A percentile compares a stretch with the other conserved stretches of the same genome.
Evolutionary conservation across 2,329 filamentous ascomycete species (phyloP).

Genomic region (Trichoderma sp.): DNA sequence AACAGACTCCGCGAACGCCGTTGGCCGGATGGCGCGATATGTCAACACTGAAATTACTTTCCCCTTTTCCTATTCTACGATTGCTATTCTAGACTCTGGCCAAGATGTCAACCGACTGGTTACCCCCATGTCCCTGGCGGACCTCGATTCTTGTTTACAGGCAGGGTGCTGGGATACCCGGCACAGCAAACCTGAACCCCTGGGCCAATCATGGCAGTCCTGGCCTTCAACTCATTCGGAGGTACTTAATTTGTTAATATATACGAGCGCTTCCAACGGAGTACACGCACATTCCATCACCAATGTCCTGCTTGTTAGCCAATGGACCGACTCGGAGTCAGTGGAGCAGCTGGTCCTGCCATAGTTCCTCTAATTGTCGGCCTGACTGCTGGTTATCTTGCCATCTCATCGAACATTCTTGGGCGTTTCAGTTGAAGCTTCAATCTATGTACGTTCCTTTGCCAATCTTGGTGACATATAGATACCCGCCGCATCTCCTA

Average conservation of each 20-base stretch:
- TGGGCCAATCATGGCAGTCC: constrained; percentile 2
- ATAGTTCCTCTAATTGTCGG: constrained; percentile 2
- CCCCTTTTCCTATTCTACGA: not conserved
- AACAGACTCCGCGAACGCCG: not conserved
- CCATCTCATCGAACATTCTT: not conserved
- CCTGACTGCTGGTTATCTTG: not conserved
- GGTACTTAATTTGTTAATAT: not conserved
- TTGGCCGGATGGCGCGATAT: constrained; percentile 10
- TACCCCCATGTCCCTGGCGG: not conserved
- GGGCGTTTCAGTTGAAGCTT: constrained; percentile 11
- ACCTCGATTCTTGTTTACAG: not conserved
- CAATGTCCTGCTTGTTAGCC: not conserved
- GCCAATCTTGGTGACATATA: not conserved
- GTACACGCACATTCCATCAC: not conserved
- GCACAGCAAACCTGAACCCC: not conserved
- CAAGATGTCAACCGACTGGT: not conserved
- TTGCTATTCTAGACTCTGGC: constrained; percentile 4
- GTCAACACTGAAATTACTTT: not conserved
- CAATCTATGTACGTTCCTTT: not conserved
- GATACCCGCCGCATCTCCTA: not conserved
- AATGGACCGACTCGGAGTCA: not conserved
- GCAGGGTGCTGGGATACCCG: constrained; percentile 5
- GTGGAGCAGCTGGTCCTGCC: constrained; percentile 14
- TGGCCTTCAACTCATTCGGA: not conserved
- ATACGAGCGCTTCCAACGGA: not conserved